These are phyloP conservation scores for Saccharata proteae DNA, from an alignment of 2,329 filamentous ascomycete species.

Conservation along the genomic window DNA sequence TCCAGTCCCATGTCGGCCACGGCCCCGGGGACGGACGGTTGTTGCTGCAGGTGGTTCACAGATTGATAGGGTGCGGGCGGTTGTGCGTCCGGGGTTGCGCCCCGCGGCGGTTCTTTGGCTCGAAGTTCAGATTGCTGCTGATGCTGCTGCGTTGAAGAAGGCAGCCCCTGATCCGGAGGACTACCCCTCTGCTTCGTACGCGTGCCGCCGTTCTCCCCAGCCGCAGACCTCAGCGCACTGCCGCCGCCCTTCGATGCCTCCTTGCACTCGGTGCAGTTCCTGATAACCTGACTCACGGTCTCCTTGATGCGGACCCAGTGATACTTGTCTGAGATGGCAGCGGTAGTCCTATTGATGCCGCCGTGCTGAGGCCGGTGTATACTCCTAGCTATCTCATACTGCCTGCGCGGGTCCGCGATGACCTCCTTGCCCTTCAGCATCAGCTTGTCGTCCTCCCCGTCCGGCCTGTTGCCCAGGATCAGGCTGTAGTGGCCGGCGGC, in stretches of 20 bases:
- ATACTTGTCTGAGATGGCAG: slow-evolving; percentile 82
- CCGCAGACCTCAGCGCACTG: no score
- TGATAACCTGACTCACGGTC: slow-evolving; percentile 88
- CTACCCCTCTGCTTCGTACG: no score
- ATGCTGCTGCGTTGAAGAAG: no score
- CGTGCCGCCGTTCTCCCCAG: no score
- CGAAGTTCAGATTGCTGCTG: no score
- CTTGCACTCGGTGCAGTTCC: slow-evolving; percentile 82
- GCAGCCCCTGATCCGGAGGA: no score
- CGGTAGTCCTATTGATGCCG: slow-evolving; percentile 97
- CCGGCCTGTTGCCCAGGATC: slow-evolving; percentile 34
- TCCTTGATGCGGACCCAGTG: slow-evolving; percentile 99
- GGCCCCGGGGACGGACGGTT: no score
- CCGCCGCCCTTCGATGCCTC: slow-evolving; percentile 48
- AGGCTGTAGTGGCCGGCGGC: slow-evolving; percentile 94
- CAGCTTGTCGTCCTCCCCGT: slow-evolving; percentile 44
- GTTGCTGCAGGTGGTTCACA: no score
- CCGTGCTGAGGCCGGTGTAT: slow-evolving; percentile 67
- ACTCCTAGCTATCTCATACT: slow-evolving; percentile 76
- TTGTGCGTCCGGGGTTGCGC: no score
- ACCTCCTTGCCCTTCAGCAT: slow-evolving; percentile 99
- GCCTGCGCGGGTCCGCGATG: slow-evolving; percentile 74
- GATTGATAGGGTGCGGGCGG: no score
- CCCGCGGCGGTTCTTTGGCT: no score
- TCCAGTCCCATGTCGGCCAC: no score